Evolutionary conservation across 192 early-diverging fungal genomes (phyloP).

Genomic region (Entomortierella chlamydospora): DNA sequence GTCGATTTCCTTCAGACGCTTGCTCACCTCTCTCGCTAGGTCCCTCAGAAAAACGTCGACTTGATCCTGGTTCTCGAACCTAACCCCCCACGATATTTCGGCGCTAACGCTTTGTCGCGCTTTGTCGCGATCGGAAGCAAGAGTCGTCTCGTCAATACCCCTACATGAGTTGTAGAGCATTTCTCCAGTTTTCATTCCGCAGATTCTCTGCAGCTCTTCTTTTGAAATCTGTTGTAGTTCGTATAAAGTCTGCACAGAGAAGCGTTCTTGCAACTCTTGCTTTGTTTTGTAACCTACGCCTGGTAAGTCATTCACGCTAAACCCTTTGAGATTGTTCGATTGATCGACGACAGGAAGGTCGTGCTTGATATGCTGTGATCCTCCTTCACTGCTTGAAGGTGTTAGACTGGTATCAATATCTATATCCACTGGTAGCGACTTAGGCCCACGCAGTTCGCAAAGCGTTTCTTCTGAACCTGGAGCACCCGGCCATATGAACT

Average conservation of each 20-base stretch:
- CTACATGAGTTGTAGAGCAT: slow-evolving; percentile 76
- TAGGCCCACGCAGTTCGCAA: slow-evolving; percentile 65
- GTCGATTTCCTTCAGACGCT: slow-evolving; percentile 67
- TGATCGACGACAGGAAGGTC: neutral
- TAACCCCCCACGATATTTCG: slow-evolving; percentile 90
- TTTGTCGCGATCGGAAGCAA: slow-evolving; percentile 68
- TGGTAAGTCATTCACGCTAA: slow-evolving; percentile 58
- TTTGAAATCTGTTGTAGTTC: slow-evolving; percentile 59
- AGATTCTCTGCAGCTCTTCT: slow-evolving; percentile 64
- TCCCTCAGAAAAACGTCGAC: slow-evolving; percentile 76
- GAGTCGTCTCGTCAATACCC: slow-evolving; percentile 79
- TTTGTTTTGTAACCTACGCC: slow-evolving; percentile 56
- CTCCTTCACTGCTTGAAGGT: neutral
- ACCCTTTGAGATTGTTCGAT: slow-evolving; percentile 26
- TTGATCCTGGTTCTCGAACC: slow-evolving; percentile 80
- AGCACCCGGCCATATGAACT: slow-evolving; percentile 39
- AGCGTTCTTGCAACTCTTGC: slow-evolving; percentile 39
- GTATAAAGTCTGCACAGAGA: slow-evolving; percentile 55
- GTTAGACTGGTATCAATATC: neutral
- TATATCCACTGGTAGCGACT: neutral
- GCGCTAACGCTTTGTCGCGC: slow-evolving; percentile 82
- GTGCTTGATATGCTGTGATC: neutral
- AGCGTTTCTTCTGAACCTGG: slow-evolving; percentile 24
- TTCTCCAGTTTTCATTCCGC: slow-evolving; percentile 78
- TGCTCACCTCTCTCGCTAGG: slow-evolving; percentile 73